Conservation (phyloP, 192 early-diverging fungal species). For the Chytriomyces confervae region DNA sequence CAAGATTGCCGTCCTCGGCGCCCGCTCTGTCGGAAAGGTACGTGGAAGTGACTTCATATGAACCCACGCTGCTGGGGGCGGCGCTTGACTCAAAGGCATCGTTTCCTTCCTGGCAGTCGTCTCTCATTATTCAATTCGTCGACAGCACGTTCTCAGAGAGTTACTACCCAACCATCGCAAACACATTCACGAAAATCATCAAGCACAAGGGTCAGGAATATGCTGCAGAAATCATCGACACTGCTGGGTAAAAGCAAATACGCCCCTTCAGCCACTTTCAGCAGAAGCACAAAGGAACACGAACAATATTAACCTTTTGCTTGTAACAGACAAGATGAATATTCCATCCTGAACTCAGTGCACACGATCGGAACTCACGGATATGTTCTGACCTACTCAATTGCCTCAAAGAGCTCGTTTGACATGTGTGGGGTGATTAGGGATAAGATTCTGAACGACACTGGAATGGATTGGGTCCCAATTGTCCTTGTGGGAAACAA, state of each 20-base stretch:
- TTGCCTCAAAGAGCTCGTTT: slow-evolving; percentile 82
- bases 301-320: background rate
- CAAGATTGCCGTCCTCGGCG: slow-evolving; percentile 81
- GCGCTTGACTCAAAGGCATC: background rate
- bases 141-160: slow-evolving; percentile 89
- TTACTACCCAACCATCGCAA: slow-evolving; percentile 97
- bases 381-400: slow-evolving; percentile 93
- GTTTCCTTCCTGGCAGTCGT: slow-evolving; percentile 73
- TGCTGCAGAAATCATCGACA: slow-evolving; percentile 89
- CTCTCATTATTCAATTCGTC: slow-evolving; percentile 90
- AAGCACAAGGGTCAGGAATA: slow-evolving; percentile 82
- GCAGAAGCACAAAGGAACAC: background rate
- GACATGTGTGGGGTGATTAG: slow-evolving; percentile 89
- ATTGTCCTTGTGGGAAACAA: slow-evolving; percentile 89
- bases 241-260: slow-evolving; percentile 84
- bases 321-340: slow-evolving; percentile 68
- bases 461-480: slow-evolving; percentile 87
- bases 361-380: slow-evolving; percentile 92
- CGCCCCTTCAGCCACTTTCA: background rate
- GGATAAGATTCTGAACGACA: slow-evolving; percentile 93
- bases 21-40: slow-evolving; percentile 74
- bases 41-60: background rate
- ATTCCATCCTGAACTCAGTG: slow-evolving; percentile 88
- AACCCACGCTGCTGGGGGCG: background rate
- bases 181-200: slow-evolving; percentile 86